A percentile compares a stretch with the other conserved stretches of the same genome.
Conservation (phyloP, 2,329 filamentous ascomycete species). For the Immersiporthe knoxdaviesiana region DNA sequence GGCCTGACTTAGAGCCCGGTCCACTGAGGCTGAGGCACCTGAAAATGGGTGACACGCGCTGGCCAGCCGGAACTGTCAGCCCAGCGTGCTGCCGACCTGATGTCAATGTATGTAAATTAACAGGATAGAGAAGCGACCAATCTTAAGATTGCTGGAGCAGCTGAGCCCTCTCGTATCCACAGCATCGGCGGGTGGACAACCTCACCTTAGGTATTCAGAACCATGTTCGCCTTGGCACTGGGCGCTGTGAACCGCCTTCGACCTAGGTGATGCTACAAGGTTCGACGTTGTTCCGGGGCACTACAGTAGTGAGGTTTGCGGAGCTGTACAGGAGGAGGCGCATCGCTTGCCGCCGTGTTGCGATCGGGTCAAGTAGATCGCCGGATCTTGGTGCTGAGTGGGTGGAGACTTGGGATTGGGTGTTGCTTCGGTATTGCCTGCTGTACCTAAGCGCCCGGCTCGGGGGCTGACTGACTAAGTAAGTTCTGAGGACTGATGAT, state of each 20-base stretch:
- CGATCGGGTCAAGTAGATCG: not conserved
- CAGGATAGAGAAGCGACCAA: not conserved
- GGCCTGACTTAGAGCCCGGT: no score
- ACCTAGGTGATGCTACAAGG: no score
- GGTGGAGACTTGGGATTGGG: not conserved
- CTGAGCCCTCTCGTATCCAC: not conserved
- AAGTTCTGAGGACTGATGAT: no score
- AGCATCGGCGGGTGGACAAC: not conserved
- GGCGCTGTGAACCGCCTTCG: not conserved
- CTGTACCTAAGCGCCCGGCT: not conserved
- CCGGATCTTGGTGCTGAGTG: not conserved
- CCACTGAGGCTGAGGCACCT: not conserved
- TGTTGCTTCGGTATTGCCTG: not conserved
- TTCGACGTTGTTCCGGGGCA: not conserved
- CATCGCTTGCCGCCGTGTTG: not conserved
- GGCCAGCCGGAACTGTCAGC: not conserved
- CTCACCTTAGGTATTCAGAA: not conserved
- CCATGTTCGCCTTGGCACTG: not conserved
- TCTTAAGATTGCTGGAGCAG: not conserved
- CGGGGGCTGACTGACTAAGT: not conserved
- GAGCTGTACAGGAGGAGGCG: conserved; percentile 1
- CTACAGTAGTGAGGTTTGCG: conserved; percentile 3
- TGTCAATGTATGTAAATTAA: not conserved
- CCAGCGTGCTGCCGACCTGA: not conserved
- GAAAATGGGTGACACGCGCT: not conserved